Evolutionary conservation across 1,139 yeast species (phyloP), one percentile per base, ranked within the genome.

Genomic region (Scheffersomyces stambukii): DNA sequence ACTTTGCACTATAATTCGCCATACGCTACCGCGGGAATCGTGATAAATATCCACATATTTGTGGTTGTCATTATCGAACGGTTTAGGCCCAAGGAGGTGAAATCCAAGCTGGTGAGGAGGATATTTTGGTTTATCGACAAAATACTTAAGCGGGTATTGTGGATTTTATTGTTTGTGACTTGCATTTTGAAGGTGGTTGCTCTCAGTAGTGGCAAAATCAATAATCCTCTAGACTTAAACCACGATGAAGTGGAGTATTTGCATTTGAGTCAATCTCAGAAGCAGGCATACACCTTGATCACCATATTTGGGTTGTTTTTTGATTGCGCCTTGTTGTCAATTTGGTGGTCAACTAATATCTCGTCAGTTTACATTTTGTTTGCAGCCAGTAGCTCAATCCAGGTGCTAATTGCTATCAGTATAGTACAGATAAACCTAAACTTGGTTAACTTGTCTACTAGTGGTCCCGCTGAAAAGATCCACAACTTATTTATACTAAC

Each of bases 401-500:
- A 40, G 19, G 35, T 46, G 14, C 29, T 46, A 22, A 30, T 48
- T 14, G 40, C 47, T 4, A 38, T 46, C 4, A 27, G 41, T 13
- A 37, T 43, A 6, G 35, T 45, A 8, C 41, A 45, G 28, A 31
- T 41, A 24, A 41, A 38, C 33, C 15, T 40, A 17, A 25, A 29
- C 18, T 21, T 37, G 10, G 31, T 34, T 11, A 33, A 38, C 22
- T 8, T 31, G 4, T 23, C 40, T 5, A n/a, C 11, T 9, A 28
- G 30, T 29, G 24, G 26, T 3, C 27, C 36, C 6, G 37, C 38
- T 2, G 34, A 38, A 18, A 35, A 30, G 23, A 18, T 44, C 12
- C 50, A 45, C 12, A 41, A 40, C 20, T 28, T 42, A 12, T 44
- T 40, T 24, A 33, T 41, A 5, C 29, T 41, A n/a, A 30, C 38